These are phyloP conservation scores for Fusarium robinianum DNA, from an alignment of 2,329 filamentous ascomycete genomes.

Conservation along the genomic window DNA sequence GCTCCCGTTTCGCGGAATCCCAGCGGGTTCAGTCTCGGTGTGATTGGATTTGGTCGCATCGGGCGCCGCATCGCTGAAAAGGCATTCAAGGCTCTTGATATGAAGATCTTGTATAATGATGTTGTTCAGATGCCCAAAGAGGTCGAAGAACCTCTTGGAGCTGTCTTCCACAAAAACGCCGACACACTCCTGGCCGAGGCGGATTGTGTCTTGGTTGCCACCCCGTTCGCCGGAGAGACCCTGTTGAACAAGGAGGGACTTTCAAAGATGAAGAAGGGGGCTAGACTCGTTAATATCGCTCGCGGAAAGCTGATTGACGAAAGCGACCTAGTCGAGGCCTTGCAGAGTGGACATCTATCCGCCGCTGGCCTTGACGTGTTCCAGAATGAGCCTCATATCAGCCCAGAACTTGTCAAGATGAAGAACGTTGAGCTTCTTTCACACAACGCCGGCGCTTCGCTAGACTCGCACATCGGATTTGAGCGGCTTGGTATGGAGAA, in stretches of 20 bases:
- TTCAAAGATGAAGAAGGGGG: conserved; percentile 70
- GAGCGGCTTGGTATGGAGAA: conserved; percentile 36
- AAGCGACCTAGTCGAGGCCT: conserved; percentile 67
- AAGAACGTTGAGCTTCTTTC: conserved; percentile 36
- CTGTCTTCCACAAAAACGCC: conserved; percentile 28
- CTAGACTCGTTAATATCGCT: conserved; percentile 73
- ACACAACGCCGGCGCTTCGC: conserved; percentile 33
- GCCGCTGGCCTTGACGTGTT: conserved; percentile 72
- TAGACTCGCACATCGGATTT: conserved; percentile 35
- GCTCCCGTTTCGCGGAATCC: conserved; percentile 34
- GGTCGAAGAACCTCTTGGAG: conserved; percentile 20
- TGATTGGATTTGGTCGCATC: conserved; percentile 35
- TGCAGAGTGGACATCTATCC: conserved; percentile 64
- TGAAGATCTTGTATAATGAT: conserved; percentile 38
- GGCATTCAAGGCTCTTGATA: conserved; percentile 35
- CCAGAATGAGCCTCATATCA: conserved; percentile 65
- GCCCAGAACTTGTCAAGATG: conserved; percentile 33
- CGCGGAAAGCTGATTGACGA: conserved; percentile 75
- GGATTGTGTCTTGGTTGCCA: conserved; percentile 34
- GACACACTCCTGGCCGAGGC: conserved; percentile 33
- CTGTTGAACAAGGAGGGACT: conserved; percentile 58
- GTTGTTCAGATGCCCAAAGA: conserved; percentile 28
- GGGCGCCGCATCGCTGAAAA: conserved; percentile 36
- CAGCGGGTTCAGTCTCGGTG: conserved; percentile 31
- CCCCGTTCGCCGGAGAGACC: conserved; percentile 31